Evolutionary conservation across 768 basidiomycete species (phyloP), one percentile per base, ranked within the genome.

Genomic region (Collybia mongolica): DNA sequence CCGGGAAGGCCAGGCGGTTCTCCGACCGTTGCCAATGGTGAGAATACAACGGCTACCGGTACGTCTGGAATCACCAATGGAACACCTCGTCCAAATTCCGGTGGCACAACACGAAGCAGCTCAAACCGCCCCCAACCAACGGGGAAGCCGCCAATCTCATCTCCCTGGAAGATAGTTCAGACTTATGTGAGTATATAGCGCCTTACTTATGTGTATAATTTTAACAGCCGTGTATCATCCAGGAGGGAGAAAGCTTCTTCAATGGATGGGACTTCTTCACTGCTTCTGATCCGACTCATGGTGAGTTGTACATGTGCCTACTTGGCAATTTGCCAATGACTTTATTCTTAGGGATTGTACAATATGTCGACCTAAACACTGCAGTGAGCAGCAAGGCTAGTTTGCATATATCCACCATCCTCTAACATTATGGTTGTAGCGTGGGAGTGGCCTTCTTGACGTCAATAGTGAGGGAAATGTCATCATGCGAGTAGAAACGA

Each of bases 401-500:
- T 32, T 32, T 14, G 32, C 32, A 32, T 32, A 32, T 12, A 2
- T 12, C 3, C 32, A 9, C 32, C 32, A 9, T 32, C 11, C 9
- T 14, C 28, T 38, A n/a, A 43, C 46, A 36, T 32, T 12, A 14
- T 56, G n/a, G 37, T 23, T 6, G 5, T 49, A 86, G 84, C 68
- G 74, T 63, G 69, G 72, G 6, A 80, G 73, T 52, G 80, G 81
- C 42, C 75, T 98, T 24, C 62, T 84, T 24, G 72, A 79, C 12
- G 74, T 93, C 60, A 94, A 91, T 60, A 54, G 60, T 19, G 76
- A 74, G 8, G 90, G 90, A 18, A 81, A 92, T 67, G 90, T 88
- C 15, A 68, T 97, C 49, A 95, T 98, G 93, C 74, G 81, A 28
- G 85, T 96, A 20, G 92, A 96, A 62, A 94, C 90, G 5, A 95